phyloP scores from a whole-genome alignment of 257 asterid species.

The Primulina eburnea region DNA sequence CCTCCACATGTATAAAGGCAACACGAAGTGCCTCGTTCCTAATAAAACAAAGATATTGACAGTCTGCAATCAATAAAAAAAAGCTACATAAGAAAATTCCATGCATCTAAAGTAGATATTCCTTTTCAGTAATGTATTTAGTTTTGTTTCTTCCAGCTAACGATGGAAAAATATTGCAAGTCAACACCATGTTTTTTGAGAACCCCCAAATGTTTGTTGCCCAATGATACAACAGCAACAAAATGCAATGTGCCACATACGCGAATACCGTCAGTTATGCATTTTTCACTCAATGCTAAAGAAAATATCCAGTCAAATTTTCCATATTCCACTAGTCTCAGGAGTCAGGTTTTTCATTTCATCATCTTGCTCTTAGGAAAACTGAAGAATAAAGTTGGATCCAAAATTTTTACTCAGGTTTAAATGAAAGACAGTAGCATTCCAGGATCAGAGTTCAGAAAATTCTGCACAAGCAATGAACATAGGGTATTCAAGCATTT shows the following conservation, averaged over 20 bases:
- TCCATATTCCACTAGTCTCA: no score
- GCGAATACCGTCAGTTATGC: not conserved
- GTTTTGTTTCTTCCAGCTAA: constrained; percentile 1
- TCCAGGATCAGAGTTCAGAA: not conserved
- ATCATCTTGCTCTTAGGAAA: not conserved
- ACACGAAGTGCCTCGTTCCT: constrained; percentile 99
- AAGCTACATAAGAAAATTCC: not conserved
- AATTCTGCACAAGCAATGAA: not conserved
- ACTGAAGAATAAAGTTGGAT: not conserved
- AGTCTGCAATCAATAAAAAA: constrained; percentile 7
- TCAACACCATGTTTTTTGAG: constrained; percentile 5
- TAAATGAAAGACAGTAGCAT: constrained; percentile 3
- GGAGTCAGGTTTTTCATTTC: no score
- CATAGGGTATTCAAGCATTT: not conserved
- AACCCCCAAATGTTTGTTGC: constrained; percentile 4
- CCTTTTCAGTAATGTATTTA: constrained; percentile 1
- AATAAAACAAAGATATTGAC: constrained; percentile 3
- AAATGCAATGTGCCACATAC: not conserved
- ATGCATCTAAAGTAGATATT: constrained; percentile 17
- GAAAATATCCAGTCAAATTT: no score
- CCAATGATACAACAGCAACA: constrained; percentile 13
- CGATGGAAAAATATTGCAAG: constrained; percentile 1
- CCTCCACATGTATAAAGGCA: constrained; percentile 93
- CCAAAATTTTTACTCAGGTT: not conserved
- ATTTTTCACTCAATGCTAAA: no score